A percentile compares a stretch with the other conserved stretches of the same genome.
phyloP scores from a whole-genome alignment of 179 eudicot species.

The Beta macrorhiza region DNA sequence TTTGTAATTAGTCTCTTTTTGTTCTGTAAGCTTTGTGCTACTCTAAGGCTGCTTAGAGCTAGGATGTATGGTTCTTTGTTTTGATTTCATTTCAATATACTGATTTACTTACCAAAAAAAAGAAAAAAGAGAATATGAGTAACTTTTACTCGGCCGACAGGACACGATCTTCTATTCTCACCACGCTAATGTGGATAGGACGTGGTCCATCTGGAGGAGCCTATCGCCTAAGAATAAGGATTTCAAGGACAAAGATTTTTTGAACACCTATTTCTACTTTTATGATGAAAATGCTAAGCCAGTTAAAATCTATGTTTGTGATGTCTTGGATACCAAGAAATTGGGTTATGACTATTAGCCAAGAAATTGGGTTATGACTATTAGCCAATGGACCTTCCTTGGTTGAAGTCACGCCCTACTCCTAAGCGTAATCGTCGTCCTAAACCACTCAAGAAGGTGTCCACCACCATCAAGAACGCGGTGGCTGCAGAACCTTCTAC shows the following conservation, averaged over 20 bases:
- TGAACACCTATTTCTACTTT: constrained; percentile 54
- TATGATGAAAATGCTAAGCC: constrained; percentile 69
- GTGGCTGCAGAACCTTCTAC: constrained; percentile 31
- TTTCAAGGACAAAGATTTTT: constrained; percentile 57
- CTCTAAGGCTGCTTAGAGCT: too few relatives aligned
- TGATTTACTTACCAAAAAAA: too few relatives aligned
- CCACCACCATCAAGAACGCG: constrained; percentile 12
- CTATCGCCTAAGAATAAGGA: constrained; percentile 43
- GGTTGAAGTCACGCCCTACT: constrained; percentile 50
- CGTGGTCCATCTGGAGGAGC: constrained; percentile 72
- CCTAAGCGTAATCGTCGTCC: constrained; percentile 21
- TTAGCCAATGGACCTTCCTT: constrained; percentile 60
- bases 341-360: constrained; percentile 68
- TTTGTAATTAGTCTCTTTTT: too few relatives aligned
- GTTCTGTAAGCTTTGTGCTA: too few relatives aligned
- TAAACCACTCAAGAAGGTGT: constrained; percentile 29
- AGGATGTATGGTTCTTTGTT: too few relatives aligned
- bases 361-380: constrained; percentile 54
- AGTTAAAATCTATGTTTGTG: constrained; percentile 52
- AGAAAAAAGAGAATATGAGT: constrained; percentile 89
- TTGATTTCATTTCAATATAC: too few relatives aligned
- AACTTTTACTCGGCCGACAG: constrained; percentile 70
- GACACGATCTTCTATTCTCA: constrained; percentile 75
- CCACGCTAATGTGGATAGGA: constrained; percentile 65
- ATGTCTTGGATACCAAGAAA: constrained; percentile 50